Conservation (phyloP, 768 basidiomycete species). For the Rhodotorula diobovata region DNA sequence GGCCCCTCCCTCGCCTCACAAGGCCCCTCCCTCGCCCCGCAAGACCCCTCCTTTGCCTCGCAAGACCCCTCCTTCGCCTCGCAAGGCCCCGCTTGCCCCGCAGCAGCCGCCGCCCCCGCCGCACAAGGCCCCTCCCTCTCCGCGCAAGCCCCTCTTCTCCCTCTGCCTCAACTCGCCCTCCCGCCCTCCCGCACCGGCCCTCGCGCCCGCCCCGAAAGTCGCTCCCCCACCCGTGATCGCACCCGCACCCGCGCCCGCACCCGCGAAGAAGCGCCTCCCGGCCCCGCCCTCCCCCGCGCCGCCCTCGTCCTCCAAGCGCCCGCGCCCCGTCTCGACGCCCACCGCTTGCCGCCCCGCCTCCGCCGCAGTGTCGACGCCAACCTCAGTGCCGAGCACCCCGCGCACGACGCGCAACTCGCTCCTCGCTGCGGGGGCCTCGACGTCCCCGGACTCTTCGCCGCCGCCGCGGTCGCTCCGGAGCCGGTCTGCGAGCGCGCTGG, state of each 20-base stretch:
- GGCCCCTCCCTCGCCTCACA: neutral
- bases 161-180: neutral
- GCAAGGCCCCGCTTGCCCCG: too few species aligned
- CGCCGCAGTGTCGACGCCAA: neutral
- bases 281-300: neutral
- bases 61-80: neutral
- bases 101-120: too few species aligned
- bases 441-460: neutral
- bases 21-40: neutral
- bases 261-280: neutral
- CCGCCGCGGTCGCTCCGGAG: too few species aligned
- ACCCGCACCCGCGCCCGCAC: too few species aligned
- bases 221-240: too few species aligned
- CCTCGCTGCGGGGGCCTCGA: neutral
- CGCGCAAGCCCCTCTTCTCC: neutral
- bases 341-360: neutral
- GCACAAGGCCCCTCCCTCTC: neutral
- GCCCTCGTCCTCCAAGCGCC: neutral
- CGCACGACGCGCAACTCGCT: conserved; percentile 1
- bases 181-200: neutral
- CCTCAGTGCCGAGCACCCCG: neutral
- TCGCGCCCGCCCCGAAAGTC: too few species aligned
- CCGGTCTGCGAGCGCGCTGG: too few species aligned
- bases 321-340: neutral
- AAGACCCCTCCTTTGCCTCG: too few species aligned